Evolutionary conservation across 768 basidiomycete species (phyloP), one percentile per base, ranked within the genome.

Genomic region (Pisolithus microcarpus): DNA sequence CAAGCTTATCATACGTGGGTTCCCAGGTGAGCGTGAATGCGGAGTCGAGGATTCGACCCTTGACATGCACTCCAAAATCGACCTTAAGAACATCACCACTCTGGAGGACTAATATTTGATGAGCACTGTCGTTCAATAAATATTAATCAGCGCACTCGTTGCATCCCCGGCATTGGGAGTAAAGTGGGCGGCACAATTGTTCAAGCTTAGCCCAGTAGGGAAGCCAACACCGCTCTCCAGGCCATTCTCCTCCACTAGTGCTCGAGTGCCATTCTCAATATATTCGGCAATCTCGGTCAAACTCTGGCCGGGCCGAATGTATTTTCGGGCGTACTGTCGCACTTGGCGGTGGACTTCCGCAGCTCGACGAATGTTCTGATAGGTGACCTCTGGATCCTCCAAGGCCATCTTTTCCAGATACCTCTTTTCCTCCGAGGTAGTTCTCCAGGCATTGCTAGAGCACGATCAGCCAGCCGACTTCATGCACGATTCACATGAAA

Each of bases 341-440:
- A 94, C 95, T 65, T 89, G 87, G 43, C 96, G 80, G 66, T 99
- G 96, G 10, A 95, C 93, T 70, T 98, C 94, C n/a, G 90, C 88
- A 38, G 85, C 96, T 52, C 85, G 81, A 47, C 96, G 83, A 63
- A 99, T 94, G 64, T 78, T 81, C 58, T 90, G 79, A 69, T 98
- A 99, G 0, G 89, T 95, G 38, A 76, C 73, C 54, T 87, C 81
- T 2, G 89, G 87, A 66, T 96, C 91, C 60, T 86, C 82, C 63
- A 84, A 80, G 3, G 77, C 76, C 56, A 86, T 70, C 52, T 79
- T 79, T 64, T 99, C 96, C n/a, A 79, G 67, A 59, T 90, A 81
- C 28, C 87, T 82, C 63, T 82, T 87, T 70, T 99, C 96, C 58
- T 92, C 92, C 0, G 90, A 92, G 2, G 92, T 92, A 9, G 80